These are phyloP conservation scores for Flaveria robusta DNA, from an alignment of 129 eudicot species.

Conservation along the genomic window DNA sequence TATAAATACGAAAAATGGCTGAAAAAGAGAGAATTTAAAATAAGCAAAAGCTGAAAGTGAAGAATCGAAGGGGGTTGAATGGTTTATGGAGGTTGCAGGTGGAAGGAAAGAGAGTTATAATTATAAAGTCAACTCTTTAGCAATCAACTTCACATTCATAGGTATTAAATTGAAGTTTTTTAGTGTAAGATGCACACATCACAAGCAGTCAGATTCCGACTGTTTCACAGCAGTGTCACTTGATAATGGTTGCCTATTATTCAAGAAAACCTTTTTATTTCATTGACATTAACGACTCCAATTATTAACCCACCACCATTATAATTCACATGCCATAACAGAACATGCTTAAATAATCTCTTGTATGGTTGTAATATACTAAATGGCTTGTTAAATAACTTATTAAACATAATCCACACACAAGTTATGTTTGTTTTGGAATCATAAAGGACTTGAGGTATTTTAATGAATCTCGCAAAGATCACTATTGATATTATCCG, in stretches of 20 bases:
- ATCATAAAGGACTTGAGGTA: too few species aligned
- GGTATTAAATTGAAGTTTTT: conserved; percentile 12
- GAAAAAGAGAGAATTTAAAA: conserved; percentile 10
- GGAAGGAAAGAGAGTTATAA: neutral
- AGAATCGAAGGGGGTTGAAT: neutral
- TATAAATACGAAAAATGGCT: conserved; percentile 15
- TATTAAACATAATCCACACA: too few species aligned
- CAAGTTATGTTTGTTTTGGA: too few species aligned
- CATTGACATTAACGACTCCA: conserved; percentile 20
- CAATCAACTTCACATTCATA: conserved; percentile 32
- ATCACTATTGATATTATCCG: too few species aligned
- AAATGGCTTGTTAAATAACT: too few species aligned
- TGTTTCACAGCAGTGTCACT: conserved; percentile 21
- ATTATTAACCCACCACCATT: conserved; percentile 19
- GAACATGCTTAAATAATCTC: conserved; percentile 16
- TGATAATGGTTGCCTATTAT: neutral
- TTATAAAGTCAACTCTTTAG: conserved; percentile 32
- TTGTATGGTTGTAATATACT: neutral
- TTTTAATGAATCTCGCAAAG: too few species aligned
- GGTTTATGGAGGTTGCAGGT: neutral
- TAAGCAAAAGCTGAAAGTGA: conserved; percentile 15
- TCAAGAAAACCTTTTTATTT: neutral
- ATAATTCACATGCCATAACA: conserved; percentile 17
- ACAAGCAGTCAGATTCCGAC: conserved; percentile 28
- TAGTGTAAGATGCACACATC: conserved; percentile 23